Evolutionary conservation across 352 stramenopile species (phyloP).

Genomic region (Phytophthora sp.): DNA sequence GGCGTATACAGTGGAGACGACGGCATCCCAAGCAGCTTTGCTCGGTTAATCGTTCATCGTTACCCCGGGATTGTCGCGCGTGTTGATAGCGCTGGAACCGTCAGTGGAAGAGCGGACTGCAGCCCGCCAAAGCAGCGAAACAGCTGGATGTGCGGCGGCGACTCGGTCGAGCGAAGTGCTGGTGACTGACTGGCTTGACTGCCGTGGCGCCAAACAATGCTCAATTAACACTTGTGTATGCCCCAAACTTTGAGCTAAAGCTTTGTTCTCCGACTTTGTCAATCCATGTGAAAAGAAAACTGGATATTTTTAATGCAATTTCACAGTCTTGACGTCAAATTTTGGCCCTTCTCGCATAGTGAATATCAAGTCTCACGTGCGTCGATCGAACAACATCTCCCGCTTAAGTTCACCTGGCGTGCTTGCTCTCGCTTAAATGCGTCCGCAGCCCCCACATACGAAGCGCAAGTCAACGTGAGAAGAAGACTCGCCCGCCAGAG

Average conservation of each 20-base stretch:
- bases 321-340: conserved; percentile 5
- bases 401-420: conserved; percentile 28
- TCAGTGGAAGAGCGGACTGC: conserved; percentile 22
- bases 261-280: neutral
- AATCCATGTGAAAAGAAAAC: conserved; percentile 17
- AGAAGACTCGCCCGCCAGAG: conserved; percentile 34
- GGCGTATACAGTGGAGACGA: conserved; percentile 2
- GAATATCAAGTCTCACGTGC: conserved; percentile 11
- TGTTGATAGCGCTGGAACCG: conserved; percentile 18
- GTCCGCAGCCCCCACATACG: conserved; percentile 24
- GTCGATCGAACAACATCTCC: conserved; percentile 34
- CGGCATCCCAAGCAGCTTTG: conserved; percentile 1
- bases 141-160: conserved; percentile 23
- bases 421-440: conserved; percentile 27
- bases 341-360: neutral
- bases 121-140: conserved; percentile 24
- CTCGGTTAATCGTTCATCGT: conserved; percentile 18
- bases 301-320: conserved; percentile 32
- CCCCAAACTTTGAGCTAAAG: no score
- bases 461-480: conserved; percentile 24
- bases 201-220: neutral
- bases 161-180: neutral
- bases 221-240: no score
- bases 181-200: conserved; percentile 19
- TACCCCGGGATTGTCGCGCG: conserved; percentile 13